Conservation (phyloP, 208 protist species). For the Wallacemonas collosoma region DNA sequence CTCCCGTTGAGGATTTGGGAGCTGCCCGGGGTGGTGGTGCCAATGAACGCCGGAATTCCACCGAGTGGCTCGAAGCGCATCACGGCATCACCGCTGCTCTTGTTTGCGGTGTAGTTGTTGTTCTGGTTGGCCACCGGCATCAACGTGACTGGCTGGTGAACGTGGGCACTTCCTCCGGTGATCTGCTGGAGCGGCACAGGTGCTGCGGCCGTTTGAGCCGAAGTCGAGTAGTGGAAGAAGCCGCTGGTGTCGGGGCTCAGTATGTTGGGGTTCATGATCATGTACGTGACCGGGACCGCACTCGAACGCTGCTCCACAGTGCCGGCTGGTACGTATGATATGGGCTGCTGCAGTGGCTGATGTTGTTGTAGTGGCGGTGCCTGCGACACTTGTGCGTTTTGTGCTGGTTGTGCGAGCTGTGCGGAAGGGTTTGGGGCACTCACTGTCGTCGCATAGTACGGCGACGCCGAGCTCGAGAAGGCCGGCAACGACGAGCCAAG, state of each 20-base stretch:
- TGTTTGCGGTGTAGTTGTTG: not conserved
- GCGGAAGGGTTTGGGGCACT: not conserved
- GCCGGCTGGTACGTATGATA: constrained; percentile 2
- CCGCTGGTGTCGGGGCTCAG: not conserved
- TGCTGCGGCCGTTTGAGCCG: not conserved
- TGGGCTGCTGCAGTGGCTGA: not conserved
- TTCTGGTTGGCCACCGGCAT: not conserved
- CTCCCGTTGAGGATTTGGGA: too few relatives aligned
- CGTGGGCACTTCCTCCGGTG: not conserved
- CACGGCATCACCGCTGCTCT: not conserved
- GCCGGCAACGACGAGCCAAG: not conserved
- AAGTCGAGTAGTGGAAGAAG: constrained; percentile 2
- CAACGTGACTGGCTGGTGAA: not conserved
- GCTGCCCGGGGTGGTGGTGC: not conserved
- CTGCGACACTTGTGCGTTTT: not conserved
- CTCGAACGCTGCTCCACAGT: not conserved
- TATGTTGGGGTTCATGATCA: constrained; percentile 8
- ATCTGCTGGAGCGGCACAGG: not conserved
- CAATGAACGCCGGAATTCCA: not conserved
- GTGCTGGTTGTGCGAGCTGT: not conserved
- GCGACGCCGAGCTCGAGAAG: not conserved
- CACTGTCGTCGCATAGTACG: not conserved
- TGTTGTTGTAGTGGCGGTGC: not conserved
- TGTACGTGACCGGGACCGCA: not conserved
- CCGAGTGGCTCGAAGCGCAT: not conserved